Evolutionary conservation across 2,329 filamentous ascomycete species (phyloP), one percentile per base, ranked within the genome.

Genomic region (Fusarium ramigenum): DNA sequence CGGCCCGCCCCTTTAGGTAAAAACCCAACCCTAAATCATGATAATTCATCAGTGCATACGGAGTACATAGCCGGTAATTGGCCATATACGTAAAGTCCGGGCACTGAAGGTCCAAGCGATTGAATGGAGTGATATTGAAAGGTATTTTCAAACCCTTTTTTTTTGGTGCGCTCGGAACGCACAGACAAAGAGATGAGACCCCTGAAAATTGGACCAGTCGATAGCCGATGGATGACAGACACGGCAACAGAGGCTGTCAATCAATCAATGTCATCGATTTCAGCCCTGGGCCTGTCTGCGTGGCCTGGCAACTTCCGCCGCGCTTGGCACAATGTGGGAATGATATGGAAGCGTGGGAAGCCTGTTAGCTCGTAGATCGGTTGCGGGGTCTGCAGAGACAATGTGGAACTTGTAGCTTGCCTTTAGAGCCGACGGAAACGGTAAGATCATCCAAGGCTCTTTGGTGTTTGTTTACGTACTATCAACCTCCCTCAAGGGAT

Each of bases 321-420:
- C 59, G 40, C 68, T 71, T 70, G 61, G 57, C 68, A 63, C 47
- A 28, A 49, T 59, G 43, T 59, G 54, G 58, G 52, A 62, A 63
- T 50, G 23, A 49, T 59, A 42, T 56, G 49, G 58, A 62, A 61
- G 42, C 42, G 30, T 67, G 23, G 49, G 58, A 61, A 57, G 56
- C 58, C 47, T 63, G 63, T 63, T 66, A 70, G 67, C 36, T 67
- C 40, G 50, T 30, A 64, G 66, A 69, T 70, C 67, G 25, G 54
- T 52, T 71, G 69, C 50, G 68, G 69, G 69, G 69, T 58, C 56
- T 44, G 25, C 54, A 58, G 53, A 72, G 69, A 60, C 63, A 30
- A 68, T 56, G 63, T 72, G 69, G 63, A 63, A 72, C 69, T 72
- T 32, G 43, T 40, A 42, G 63, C 47, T 49, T 49, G 25, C 30